A percentile compares a stretch with the other conserved stretches of the same genome.
Conservation (phyloP, 306 rosid genomes). For the Quercus berberidifolia region DNA sequence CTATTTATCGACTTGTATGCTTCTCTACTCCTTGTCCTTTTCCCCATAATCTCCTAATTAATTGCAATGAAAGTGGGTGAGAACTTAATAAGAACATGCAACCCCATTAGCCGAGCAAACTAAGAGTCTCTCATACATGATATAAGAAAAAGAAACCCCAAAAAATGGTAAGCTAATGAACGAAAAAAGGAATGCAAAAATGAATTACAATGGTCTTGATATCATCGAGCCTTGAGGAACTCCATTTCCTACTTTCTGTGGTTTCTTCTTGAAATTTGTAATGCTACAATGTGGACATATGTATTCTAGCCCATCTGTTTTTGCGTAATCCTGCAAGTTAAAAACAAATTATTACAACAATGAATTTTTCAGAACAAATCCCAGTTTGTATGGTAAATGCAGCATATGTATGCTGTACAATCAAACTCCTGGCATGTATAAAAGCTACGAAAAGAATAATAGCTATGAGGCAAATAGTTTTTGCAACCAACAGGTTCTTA, state of each 20-base stretch:
- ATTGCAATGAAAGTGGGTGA: neutral
- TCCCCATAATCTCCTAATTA: conserved; percentile 6
- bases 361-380: neutral
- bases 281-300: conserved; percentile 96
- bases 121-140: conserved; percentile 12
- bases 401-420: neutral
- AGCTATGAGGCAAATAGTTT: neutral
- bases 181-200: conserved; percentile 13
- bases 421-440: neutral
- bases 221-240: conserved; percentile 63
- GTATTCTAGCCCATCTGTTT: conserved; percentile 97
- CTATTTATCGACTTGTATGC: conserved; percentile 21
- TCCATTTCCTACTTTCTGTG: conserved; percentile 69
- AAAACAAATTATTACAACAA: neutral
- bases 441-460: neutral
- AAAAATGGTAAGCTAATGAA: conserved; percentile 17
- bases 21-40: conserved; percentile 13
- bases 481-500: neutral
- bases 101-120: conserved; percentile 17
- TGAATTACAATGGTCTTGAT: conserved; percentile 60
- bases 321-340: conserved; percentile 90
- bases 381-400: neutral
- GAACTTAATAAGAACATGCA: conserved; percentile 12
- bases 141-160: conserved; percentile 12
- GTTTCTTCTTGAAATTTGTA: conserved; percentile 90